Evolutionary conservation across 345 rosid species (phyloP), one percentile per base, ranked within the genome.

Genomic region (Passiflora organensis): DNA sequence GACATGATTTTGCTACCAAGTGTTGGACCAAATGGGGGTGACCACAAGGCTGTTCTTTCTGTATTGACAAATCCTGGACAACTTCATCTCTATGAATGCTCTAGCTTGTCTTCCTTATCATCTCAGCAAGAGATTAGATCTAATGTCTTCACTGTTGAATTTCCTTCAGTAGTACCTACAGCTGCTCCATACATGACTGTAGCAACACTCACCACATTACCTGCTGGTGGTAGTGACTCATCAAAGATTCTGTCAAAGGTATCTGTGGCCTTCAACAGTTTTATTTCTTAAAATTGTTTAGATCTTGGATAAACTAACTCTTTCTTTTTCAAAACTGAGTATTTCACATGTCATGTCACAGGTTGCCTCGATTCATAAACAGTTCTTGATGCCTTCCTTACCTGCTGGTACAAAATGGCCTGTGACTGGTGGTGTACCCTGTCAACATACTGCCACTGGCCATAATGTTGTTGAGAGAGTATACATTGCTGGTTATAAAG

Each of bases 401-500:
- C 39, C 68, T 58, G 56, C 58, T 59, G 63, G 61, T 74, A 60
- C 68, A 58, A 73, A 72, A 51, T 86, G 97, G 95, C 89, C 95
- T 64, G 66, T 86, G 74, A 86, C 84, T 34, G 97, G 97, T 16
- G 95, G 95, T 42, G 76, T 82, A 56, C 87, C 87, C 36, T 61
- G 71, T 78, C 73, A 74, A 59, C 72, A 65, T 69, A 67, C 80
- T 51, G 58, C 69, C 20, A 39, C 58, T 19, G 81, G 73, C 61
- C 77, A 72, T 55, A 65, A 64, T 66, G 74, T 66, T 64, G 78
- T 85, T 76, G 82, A 81, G 65, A 81, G 82, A 74, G 58, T 87
- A 51, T 87, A 81, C 70, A 23, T 81, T 66, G 86, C 94, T 64
- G 97, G 97, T 65, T 87, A 90, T 76, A 75, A 69, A 69, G 88